A percentile compares a stretch with the other conserved stretches of the same genome.
Conservation (phyloP, 495 filamentous ascomycete genomes). For the Cercophora sp. region DNA sequence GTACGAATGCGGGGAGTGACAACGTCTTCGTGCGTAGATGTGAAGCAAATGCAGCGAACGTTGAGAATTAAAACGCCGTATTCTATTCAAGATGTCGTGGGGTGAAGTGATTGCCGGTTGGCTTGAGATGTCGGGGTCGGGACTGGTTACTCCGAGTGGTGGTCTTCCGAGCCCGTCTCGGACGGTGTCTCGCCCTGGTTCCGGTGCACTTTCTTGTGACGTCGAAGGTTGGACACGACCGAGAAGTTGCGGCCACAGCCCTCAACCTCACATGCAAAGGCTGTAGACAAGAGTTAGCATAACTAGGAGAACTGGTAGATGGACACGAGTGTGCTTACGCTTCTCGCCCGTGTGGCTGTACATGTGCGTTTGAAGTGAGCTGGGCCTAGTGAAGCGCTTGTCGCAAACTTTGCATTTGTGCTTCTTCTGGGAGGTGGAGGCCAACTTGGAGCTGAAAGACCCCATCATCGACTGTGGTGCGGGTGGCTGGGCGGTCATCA, state of each 20-base stretch:
- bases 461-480: slow-evolving; percentile 98
- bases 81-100: slow-evolving; percentile 25
- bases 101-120: slow-evolving; percentile 1
- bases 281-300: slow-evolving; percentile 49
- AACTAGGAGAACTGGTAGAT: neutral
- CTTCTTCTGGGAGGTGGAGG: slow-evolving; percentile 96
- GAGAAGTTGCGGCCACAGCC: slow-evolving; percentile 97
- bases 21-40: no score
- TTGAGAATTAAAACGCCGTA: slow-evolving; percentile 26
- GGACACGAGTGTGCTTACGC: slow-evolving; percentile 60
- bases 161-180: slow-evolving; percentile 48
- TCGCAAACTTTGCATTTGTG: slow-evolving; percentile 99
- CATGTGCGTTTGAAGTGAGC: slow-evolving; percentile 96
- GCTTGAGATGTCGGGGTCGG: slow-evolving; percentile 7
- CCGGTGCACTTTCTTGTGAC: slow-evolving; percentile 96
- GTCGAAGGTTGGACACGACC: slow-evolving; percentile 91
- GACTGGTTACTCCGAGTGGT: slow-evolving; percentile 39
- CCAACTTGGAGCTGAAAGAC: slow-evolving; percentile 96
- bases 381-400: slow-evolving; percentile 95
- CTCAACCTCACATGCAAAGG: slow-evolving; percentile 90
- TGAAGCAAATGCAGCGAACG: slow-evolving; percentile 16
- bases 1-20: no score
- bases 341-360: slow-evolving; percentile 99
- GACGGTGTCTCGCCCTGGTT: slow-evolving; percentile 56
- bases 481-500: slow-evolving; percentile 68